phyloP scores from a whole-genome alignment of 257 asterid genomes.

The Leptodermis oblonga region DNA sequence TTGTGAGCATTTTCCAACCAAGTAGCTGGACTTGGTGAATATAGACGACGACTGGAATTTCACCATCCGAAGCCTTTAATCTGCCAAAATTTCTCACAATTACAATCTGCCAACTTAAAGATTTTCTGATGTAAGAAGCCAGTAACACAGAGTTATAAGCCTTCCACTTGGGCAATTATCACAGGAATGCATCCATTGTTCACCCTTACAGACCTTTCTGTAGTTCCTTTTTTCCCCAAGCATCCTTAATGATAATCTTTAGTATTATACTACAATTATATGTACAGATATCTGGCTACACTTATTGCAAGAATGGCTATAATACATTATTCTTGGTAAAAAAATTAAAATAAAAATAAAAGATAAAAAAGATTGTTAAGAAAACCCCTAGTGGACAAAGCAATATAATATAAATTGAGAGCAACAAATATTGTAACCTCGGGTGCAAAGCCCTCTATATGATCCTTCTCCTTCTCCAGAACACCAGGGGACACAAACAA shows the following conservation, averaged over 20 bases:
- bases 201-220: neutral
- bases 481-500: slow-evolving; percentile 78
- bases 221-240: neutral
- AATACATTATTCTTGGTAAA: neutral
- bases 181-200: too few relatives aligned
- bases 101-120: neutral
- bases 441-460: slow-evolving; percentile 90
- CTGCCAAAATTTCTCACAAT: too few relatives aligned
- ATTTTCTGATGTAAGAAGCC: neutral
- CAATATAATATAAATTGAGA: neutral
- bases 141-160: neutral
- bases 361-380: too few relatives aligned
- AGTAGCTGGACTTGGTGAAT: neutral
- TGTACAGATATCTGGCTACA: neutral
- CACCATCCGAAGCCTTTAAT: too few relatives aligned
- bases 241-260: neutral
- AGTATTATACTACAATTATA: neutral
- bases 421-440: slow-evolving; percentile 53
- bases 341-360: neutral
- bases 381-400: neutral
- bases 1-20: neutral
- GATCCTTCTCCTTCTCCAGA: slow-evolving; percentile 89
- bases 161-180: neutral
- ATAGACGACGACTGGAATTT: neutral
- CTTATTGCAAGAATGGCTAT: neutral